These are phyloP conservation scores for Flaveria linearis DNA, from an alignment of 129 eudicot genomes.

Conservation along the genomic window DNA sequence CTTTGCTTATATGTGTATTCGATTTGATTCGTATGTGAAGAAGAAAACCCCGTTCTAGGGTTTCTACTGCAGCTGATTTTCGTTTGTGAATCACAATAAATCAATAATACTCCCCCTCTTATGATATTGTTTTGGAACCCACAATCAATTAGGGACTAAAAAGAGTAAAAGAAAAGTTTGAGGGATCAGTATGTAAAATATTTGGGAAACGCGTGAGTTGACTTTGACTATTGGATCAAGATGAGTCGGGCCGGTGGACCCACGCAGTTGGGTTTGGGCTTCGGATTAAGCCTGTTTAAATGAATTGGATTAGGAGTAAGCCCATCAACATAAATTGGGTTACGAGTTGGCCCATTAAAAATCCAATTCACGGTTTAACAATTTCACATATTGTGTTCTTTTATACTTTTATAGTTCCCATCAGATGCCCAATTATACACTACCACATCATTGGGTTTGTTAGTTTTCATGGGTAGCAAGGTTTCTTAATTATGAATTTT, in stretches of 20 bases:
- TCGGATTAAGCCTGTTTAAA: neutral
- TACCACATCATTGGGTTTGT: too few species aligned
- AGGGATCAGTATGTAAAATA: constrained; percentile 11
- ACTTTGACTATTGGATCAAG: neutral
- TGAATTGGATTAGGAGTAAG: neutral
- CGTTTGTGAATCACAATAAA: constrained; percentile 25
- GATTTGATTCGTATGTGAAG: constrained; percentile 17
- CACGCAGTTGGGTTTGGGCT: neutral
- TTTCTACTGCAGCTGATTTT: constrained; percentile 23
- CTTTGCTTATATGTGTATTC: neutral
- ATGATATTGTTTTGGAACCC: constrained; percentile 25
- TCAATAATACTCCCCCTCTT: constrained; percentile 15
- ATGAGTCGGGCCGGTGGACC: neutral
- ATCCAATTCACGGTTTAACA: neutral
- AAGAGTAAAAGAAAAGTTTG: neutral
- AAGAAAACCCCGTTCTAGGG: constrained; percentile 24
- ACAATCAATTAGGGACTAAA: constrained; percentile 5
- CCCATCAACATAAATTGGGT: too few species aligned
- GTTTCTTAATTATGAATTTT: too few species aligned
- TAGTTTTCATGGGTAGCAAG: too few species aligned
- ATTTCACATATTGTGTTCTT: too few species aligned
- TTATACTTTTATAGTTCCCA: too few species aligned
- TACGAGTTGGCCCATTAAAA: neutral
- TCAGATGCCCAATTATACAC: too few species aligned
- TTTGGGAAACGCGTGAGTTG: neutral